phyloP scores from a whole-genome alignment of 129 eudicot genomes.

The Lonicera japonica region DNA sequence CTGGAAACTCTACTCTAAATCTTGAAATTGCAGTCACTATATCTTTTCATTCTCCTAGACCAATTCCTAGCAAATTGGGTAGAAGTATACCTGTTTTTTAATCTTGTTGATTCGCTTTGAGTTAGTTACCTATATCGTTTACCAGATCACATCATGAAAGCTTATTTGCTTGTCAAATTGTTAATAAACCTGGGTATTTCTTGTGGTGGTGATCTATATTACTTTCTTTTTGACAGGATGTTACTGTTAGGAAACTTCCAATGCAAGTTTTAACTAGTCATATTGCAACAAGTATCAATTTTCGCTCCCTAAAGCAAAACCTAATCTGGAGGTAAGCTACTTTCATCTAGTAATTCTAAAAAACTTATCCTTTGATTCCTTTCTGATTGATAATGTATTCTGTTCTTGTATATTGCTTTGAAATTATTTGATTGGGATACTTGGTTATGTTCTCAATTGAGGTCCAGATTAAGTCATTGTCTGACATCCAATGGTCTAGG shows the following conservation, averaged over 20 bases:
- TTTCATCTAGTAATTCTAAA: background rate
- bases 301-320: constrained; percentile 13
- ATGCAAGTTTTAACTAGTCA: constrained; percentile 18
- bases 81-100: too few species aligned
- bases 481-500: too few species aligned
- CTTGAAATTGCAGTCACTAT: too few species aligned
- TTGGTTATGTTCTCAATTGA: background rate
- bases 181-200: too few species aligned
- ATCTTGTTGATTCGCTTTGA: background rate
- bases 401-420: background rate
- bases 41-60: too few species aligned
- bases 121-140: background rate
- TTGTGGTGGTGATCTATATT: background rate
- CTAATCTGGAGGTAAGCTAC: constrained; percentile 29
- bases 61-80: too few species aligned
- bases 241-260: constrained; percentile 18
- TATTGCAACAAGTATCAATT: constrained; percentile 18
- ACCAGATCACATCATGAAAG: too few species aligned
- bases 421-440: background rate
- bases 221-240: constrained; percentile 19
- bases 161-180: too few species aligned
- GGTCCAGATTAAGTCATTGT: too few species aligned
- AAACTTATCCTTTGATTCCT: background rate
- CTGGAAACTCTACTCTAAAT: too few species aligned
- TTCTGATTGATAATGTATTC: background rate